Conservation (phyloP, 225 moss, liverwort and hornwort species). For the Physcomitrium patens region DNA sequence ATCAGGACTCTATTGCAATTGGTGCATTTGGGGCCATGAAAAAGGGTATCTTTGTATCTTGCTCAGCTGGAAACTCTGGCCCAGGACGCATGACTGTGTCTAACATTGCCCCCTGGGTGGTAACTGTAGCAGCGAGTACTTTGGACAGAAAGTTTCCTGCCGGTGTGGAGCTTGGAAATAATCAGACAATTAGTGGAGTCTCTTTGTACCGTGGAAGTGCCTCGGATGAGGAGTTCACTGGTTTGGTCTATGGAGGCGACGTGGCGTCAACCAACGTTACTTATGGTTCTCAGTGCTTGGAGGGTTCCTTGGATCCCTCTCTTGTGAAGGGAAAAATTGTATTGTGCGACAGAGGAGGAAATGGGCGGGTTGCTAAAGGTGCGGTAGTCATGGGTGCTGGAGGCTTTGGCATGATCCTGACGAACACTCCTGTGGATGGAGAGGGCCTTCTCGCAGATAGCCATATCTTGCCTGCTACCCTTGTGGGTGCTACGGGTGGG, state of each 20-base stretch:
- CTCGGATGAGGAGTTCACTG: slow-evolving; percentile 2
- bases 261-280: slow-evolving; percentile 18
- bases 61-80: slow-evolving; percentile 83
- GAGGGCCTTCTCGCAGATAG: slow-evolving; percentile 56
- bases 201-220: slow-evolving; percentile 43
- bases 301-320: slow-evolving; percentile 53
- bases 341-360: slow-evolving; percentile 60
- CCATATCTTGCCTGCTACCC: slow-evolving; percentile 70
- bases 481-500: slow-evolving; percentile 45
- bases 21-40: slow-evolving; percentile 69
- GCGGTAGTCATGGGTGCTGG: slow-evolving; percentile 50
- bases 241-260: slow-evolving; percentile 30
- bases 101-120: slow-evolving; percentile 86
- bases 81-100: slow-evolving; percentile 50
- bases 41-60: slow-evolving; percentile 72
- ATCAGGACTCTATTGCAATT: slow-evolving; percentile 62
- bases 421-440: slow-evolving; percentile 29
- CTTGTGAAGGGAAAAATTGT: slow-evolving; percentile 77
- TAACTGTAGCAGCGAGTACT: slow-evolving; percentile 84
- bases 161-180: slow-evolving; percentile 47
- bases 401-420: slow-evolving; percentile 41
- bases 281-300: slow-evolving; percentile 36
- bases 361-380: slow-evolving; percentile 72
- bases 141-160: slow-evolving; percentile 78
- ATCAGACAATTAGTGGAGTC: slow-evolving; percentile 32